Percentiles rank a stretch among this genome's conserved stretches.
Evolutionary conservation across 2,329 filamentous ascomycete genomes (phyloP).

Genomic region (Lecanoromycetidae sp.): DNA sequence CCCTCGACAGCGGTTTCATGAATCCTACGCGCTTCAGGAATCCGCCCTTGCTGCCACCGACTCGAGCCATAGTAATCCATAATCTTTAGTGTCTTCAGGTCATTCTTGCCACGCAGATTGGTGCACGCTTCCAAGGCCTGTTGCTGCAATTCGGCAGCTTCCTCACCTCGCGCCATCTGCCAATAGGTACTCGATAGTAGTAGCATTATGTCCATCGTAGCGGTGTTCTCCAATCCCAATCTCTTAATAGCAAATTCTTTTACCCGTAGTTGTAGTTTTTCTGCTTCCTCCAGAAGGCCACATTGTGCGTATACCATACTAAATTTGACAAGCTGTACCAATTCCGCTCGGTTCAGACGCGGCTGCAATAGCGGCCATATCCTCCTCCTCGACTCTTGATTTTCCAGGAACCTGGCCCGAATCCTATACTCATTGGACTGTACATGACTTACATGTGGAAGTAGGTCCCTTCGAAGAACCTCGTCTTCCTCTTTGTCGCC

Average conservation of each 20-base stretch:
- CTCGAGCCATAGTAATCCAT: constrained; percentile 21
- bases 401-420: neutral
- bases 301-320: constrained; percentile 18
- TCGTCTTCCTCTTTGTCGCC: constrained; percentile 18
- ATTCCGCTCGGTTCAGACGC: neutral
- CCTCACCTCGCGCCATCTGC: constrained; percentile 17
- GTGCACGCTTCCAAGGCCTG: constrained; percentile 20
- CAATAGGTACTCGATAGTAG: constrained; percentile 21
- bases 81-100: constrained; percentile 22
- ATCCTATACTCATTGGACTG: constrained; percentile 14
- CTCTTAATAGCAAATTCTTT: constrained; percentile 18
- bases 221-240: constrained; percentile 20
- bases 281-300: constrained; percentile 22
- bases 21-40: constrained; percentile 18
- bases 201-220: constrained; percentile 20
- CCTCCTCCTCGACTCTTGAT: constrained; percentile 4
- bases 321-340: constrained; percentile 8
- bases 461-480: constrained; percentile 18
- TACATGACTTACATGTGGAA: constrained; percentile 24
- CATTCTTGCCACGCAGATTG: constrained; percentile 18
- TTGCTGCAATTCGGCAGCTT: constrained; percentile 21
- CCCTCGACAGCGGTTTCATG: constrained; percentile 19
- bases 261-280: constrained; percentile 21
- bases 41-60: constrained; percentile 19
- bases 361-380: constrained; percentile 1